Base-by-base conservation (phyloP, 2,329 filamentous ascomycete genomes). In the Penicillium janthinellum region DNA sequence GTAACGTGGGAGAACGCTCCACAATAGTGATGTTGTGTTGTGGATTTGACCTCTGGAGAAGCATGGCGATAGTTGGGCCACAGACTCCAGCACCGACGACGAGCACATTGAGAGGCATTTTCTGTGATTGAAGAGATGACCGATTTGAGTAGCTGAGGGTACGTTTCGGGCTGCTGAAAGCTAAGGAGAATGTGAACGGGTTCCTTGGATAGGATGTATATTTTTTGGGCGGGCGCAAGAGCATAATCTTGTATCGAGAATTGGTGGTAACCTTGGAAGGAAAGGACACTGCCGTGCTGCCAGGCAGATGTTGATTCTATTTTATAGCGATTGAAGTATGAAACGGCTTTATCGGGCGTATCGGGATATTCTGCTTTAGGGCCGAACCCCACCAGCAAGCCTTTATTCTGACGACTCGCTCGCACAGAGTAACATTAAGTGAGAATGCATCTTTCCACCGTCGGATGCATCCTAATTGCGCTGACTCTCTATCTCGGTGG, bases 31-130 rank as follows among this genome's bases (percentile, higher is more conserved):
- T 51, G 12, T 28, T 50, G 38, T 57, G 45, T 41, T 56, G 31
- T n/a, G 54, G 54, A 22, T 56, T 56, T 17, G 54, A 56, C 28
- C 37, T 41, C 34, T 56, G 54, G 22, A 56, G 54, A 28, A 56
- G 48, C 12, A 34, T 57, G 14, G 56, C 56, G 34, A 57, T 6
- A 39, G 56, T 39, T 42, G 56, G 56, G 31, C 56, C 56, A 35
- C 51, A 53, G 48, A 58, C 42, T 22, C 56, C 56, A n/a, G 56
- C 56, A 17, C 56, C 56, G 39, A 58, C 56, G 22, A 58, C 34
- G 20, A 55, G 53, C 22, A 55, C 25, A 55, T 51, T 55, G 28
- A 55, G 53, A 38, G 53, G 25, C 53, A 55, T 55, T 20, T 22
- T 25, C 49, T 41, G 39, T 20, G n/a, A 41, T 20, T 1, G 39